Evolutionary conservation across 2,329 filamentous ascomycete species (phyloP).

Genomic region (Colletotrichum camelliae): DNA sequence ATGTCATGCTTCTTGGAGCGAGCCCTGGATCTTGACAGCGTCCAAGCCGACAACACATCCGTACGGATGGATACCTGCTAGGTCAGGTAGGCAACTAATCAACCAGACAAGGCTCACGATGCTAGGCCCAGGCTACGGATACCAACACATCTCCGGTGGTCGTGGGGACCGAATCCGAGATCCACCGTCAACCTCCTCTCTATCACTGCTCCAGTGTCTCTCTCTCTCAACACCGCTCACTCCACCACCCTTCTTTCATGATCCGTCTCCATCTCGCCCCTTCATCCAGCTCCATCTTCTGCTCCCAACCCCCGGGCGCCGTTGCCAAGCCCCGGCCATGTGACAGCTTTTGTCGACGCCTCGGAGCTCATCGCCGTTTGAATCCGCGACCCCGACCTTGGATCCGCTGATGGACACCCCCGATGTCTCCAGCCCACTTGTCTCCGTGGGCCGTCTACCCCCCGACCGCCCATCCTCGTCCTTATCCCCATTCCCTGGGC

Average conservation of each 20-base stretch:
- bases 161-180: background rate
- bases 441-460: background rate
- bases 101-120: background rate
- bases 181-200: background rate
- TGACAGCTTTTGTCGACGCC: background rate
- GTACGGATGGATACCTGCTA: background rate
- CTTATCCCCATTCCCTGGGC: background rate
- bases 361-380: conserved; percentile 1
- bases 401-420: background rate
- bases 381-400: background rate
- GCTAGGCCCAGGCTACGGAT: background rate
- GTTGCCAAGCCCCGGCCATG: conserved; percentile 9
- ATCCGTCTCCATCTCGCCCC: background rate
- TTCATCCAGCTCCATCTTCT: background rate
- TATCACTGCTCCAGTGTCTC: background rate
- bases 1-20: background rate
- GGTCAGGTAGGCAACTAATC: background rate
- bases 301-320: conserved; percentile 1
- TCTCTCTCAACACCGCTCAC: background rate
- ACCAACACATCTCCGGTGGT: background rate
- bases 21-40: background rate
- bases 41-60: background rate
- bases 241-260: background rate
- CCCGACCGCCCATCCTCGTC: background rate
- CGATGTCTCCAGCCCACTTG: background rate